A percentile compares a stretch with the other conserved stretches of the same genome.
Evolutionary conservation across 176 grass and related monocot species (phyloP).

Genomic region (Lolium perenne): DNA sequence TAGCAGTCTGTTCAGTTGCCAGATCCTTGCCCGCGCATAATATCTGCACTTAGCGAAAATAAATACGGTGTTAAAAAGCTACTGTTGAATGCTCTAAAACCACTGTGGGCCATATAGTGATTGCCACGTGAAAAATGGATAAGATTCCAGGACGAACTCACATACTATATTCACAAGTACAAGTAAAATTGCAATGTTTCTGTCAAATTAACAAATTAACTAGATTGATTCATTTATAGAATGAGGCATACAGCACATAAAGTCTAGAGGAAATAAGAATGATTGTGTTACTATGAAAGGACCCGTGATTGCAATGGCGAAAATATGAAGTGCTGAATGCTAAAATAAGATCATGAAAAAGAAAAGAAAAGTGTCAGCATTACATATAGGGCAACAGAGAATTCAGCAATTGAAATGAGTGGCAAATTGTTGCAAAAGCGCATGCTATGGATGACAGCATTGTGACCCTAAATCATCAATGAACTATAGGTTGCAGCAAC

Average conservation of each 20-base stretch:
- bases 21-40: conserved; percentile 77
- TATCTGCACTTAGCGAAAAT: conserved; percentile 51
- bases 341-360: not conserved
- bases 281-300: not conserved
- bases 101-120: not conserved
- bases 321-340: not conserved
- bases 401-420: not conserved
- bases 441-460: not conserved
- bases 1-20: conserved; percentile 68
- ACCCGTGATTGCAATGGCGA: not conserved
- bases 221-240: no score
- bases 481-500: not conserved
- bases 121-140: not conserved
- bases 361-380: not conserved
- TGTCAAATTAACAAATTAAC: no score
- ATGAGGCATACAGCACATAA: not conserved
- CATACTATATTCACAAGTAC: no score
- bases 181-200: no score
- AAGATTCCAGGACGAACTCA: not conserved
- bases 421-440: not conserved
- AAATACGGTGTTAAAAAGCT: conserved; percentile 13
- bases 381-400: not conserved
- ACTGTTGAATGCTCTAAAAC: conserved; percentile 17
- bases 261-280: conserved; percentile 21
- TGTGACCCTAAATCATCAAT: not conserved